Evolutionary conservation across 305 asterid genomes (phyloP).

Genomic region (Solanum hybrid): DNA sequence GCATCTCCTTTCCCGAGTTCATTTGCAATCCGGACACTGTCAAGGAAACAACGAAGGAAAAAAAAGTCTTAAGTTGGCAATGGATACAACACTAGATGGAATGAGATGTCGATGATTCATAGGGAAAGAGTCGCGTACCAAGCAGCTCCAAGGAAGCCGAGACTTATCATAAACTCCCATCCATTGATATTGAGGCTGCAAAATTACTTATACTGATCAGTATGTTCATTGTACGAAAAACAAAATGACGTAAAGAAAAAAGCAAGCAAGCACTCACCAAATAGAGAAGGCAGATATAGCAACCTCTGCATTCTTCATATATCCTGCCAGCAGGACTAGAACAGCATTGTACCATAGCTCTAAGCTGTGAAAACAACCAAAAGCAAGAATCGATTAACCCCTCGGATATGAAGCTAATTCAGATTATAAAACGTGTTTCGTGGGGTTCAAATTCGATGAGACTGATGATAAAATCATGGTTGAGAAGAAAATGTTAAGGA

Average conservation of each 20-base stretch:
- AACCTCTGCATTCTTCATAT: conserved; percentile 52
- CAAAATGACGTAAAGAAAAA: background rate
- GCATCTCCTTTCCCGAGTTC: conserved; percentile 68
- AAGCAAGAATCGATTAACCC: background rate
- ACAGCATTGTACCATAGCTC: conserved; percentile 57
- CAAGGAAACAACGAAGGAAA: background rate
- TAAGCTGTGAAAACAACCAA: conserved; percentile 29
- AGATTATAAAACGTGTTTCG: background rate
- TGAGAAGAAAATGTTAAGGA: background rate
- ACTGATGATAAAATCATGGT: background rate
- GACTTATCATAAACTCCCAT: conserved; percentile 53
- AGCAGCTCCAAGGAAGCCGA: conserved; percentile 61
- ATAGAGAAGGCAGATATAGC: conserved; percentile 69
- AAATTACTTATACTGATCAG: background rate
- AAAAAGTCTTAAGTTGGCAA: background rate
- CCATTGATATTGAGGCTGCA: conserved; percentile 48
- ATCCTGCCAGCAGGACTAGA: conserved; percentile 61
- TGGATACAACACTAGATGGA: background rate
- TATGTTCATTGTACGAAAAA: background rate
- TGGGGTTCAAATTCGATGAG: background rate
- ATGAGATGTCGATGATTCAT: background rate
- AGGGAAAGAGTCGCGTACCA: conserved; percentile 20
- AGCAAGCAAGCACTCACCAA: conserved; percentile 26
- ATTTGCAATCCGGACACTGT: conserved; percentile 53
- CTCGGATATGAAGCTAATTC: background rate